These are phyloP conservation scores for Serendipita sp. DNA, from an alignment of 768 basidiomycete genomes.

Conservation along the genomic window DNA sequence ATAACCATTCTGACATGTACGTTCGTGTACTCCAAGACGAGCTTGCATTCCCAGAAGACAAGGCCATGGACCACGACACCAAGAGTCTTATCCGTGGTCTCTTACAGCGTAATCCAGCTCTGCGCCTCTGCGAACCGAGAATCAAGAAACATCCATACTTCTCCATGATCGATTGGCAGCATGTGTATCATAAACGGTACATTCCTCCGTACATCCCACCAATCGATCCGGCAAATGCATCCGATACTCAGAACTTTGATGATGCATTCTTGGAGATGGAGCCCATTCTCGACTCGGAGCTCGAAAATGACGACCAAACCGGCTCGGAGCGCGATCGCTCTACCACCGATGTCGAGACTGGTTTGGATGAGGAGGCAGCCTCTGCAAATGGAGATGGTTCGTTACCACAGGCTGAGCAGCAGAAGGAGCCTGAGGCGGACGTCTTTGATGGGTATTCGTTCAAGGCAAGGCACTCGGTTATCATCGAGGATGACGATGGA, in stretches of 20 bases:
- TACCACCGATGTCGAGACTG: slow-evolving; percentile 18
- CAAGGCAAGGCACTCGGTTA: slow-evolving; percentile 69
- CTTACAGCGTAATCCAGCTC: slow-evolving; percentile 79
- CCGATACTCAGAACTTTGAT: slow-evolving; percentile 96
- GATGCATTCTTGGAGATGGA: slow-evolving; percentile 94
- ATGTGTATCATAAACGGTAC: slow-evolving; percentile 88
- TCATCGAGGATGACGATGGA: slow-evolving; percentile 58
- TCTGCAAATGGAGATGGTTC: slow-evolving; percentile 44
- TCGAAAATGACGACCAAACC: slow-evolving; percentile 31
- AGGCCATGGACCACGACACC: slow-evolving; percentile 87
- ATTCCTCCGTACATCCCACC: slow-evolving; percentile 91
- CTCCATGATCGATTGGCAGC: slow-evolving; percentile 88
- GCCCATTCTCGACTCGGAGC: slow-evolving; percentile 54
- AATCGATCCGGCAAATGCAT: slow-evolving; percentile 79
- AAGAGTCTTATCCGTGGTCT: slow-evolving; percentile 90
- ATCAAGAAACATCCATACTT: slow-evolving; percentile 94
- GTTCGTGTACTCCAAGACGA: slow-evolving; percentile 83
- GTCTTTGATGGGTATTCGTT: slow-evolving; percentile 92
- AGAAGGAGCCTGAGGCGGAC: slow-evolving; percentile 35
- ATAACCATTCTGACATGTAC: slow-evolving; percentile 92
- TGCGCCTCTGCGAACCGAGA: slow-evolving; percentile 83
- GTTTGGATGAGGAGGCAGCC: slow-evolving; percentile 28
- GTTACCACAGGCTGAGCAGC: slow-evolving; percentile 55
- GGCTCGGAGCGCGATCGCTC: slow-evolving; percentile 16
- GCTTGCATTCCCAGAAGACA: slow-evolving; percentile 75